These are phyloP conservation scores for Diplocarpon mali DNA, from an alignment of 2,329 filamentous ascomycete species.

Conservation along the genomic window DNA sequence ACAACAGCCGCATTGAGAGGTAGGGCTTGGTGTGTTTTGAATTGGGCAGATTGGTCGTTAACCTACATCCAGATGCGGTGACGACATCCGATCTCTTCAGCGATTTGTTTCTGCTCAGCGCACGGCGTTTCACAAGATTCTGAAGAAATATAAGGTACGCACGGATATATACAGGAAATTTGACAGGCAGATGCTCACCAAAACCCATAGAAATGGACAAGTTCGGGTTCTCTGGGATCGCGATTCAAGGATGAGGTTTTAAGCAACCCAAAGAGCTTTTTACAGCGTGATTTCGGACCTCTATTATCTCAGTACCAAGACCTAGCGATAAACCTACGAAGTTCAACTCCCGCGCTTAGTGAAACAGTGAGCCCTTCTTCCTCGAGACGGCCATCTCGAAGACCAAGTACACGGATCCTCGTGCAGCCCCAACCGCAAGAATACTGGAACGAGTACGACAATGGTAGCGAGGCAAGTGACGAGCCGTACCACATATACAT, in stretches of 20 bases:
- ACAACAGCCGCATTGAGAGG: conserved; percentile 23
- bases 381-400: conserved; percentile 12
- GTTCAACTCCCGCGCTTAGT: conserved; percentile 27
- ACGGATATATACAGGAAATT: not conserved
- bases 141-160: conserved; percentile 70
- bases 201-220: conserved; percentile 62
- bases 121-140: conserved; percentile 68
- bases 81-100: conserved; percentile 59
- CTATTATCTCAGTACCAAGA: conserved; percentile 41
- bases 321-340: conserved; percentile 36
- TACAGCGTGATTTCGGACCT: conserved; percentile 49
- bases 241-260: conserved; percentile 59
- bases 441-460: conserved; percentile 85
- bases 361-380: conserved; percentile 11
- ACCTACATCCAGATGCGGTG: conserved; percentile 40
- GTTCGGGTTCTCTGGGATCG: conserved; percentile 50
- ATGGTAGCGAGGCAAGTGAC: conserved; percentile 56
- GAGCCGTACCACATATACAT: conserved; percentile 64
- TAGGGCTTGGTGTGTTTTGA: conserved; percentile 5
- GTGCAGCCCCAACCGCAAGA: conserved; percentile 10
- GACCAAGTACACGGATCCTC: conserved; percentile 12
- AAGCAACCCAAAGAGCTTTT: conserved; percentile 59
- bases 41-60: not conserved
- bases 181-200: conserved; percentile 2
- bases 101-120: conserved; percentile 66